Evolutionary conservation across 805 yeast species (phyloP).

Genomic region (Diddensiella transvaalensis): DNA sequence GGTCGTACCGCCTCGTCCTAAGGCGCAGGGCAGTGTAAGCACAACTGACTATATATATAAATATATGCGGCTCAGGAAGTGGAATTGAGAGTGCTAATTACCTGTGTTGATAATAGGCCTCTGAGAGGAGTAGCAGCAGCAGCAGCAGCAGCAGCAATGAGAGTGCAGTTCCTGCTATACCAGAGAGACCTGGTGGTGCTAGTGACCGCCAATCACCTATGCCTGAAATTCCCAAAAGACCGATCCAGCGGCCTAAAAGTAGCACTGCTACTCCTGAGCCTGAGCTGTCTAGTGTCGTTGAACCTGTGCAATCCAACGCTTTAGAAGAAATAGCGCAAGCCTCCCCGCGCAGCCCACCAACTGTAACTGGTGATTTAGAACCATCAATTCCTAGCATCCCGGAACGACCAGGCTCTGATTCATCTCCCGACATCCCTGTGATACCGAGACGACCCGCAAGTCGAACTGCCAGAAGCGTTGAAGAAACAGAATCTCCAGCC

Average conservation of each 20-base stretch:
- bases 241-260: neutral
- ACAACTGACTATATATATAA: neutral
- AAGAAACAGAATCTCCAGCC: neutral
- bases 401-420: too few species aligned
- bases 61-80: too few species aligned
- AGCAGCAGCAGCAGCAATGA: neutral
- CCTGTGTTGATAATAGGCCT: neutral
- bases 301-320: too few species aligned
- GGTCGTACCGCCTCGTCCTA: neutral
- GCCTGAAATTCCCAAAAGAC: neutral
- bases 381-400: too few species aligned
- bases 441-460: constrained; percentile 4
- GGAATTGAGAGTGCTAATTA: neutral
- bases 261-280: too few species aligned
- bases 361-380: too few species aligned
- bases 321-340: too few species aligned
- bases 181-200: constrained; percentile 1
- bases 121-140: too few species aligned
- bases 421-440: neutral
- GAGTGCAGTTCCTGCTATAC: constrained; percentile 1
- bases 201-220: neutral
- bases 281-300: too few species aligned
- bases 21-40: neutral
- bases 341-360: too few species aligned
- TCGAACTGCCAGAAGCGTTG: neutral